Evolutionary conservation across 768 basidiomycete genomes (phyloP).

Genomic region (Amanita polypyramis): DNA sequence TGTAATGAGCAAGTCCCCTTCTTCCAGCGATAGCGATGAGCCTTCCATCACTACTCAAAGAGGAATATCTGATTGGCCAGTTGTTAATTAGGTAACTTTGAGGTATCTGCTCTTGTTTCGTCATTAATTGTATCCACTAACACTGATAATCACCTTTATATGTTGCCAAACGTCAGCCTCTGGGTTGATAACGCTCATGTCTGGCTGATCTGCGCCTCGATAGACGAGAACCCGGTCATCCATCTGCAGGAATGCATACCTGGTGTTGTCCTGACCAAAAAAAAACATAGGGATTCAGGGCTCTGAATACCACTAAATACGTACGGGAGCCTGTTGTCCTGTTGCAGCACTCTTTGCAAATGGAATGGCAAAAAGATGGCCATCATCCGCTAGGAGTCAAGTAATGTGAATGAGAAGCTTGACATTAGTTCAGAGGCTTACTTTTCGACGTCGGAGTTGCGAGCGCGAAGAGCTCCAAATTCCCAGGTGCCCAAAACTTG

Average conservation of each 20-base stretch:
- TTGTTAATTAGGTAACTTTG: conserved; percentile 80
- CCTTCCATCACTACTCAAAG: conserved; percentile 82
- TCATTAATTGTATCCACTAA: background rate
- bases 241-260: conserved; percentile 92
- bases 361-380: conserved; percentile 76
- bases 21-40: conserved; percentile 90
- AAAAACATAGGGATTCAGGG: background rate
- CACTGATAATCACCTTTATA: conserved; percentile 53
- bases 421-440: conserved; percentile 18
- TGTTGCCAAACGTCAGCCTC: conserved; percentile 98
- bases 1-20: conserved; percentile 87
- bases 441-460: conserved; percentile 44
- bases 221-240: conserved; percentile 92
- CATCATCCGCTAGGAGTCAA: conserved; percentile 36
- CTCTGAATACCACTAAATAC: conserved; percentile 14
- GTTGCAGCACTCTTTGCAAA: conserved; percentile 95
- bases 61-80: conserved; percentile 91
- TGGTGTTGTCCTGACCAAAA: conserved; percentile 71
- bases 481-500: conserved; percentile 92
- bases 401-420: background rate
- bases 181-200: conserved; percentile 96
- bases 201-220: conserved; percentile 93
- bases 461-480: conserved; percentile 78
- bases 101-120: conserved; percentile 51
- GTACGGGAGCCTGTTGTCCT: conserved; percentile 81